Percentiles rank a stretch among this genome's conserved stretches.
Evolutionary conservation across 305 asterid genomes (phyloP).

Genomic region (Fraxinus velutina): DNA sequence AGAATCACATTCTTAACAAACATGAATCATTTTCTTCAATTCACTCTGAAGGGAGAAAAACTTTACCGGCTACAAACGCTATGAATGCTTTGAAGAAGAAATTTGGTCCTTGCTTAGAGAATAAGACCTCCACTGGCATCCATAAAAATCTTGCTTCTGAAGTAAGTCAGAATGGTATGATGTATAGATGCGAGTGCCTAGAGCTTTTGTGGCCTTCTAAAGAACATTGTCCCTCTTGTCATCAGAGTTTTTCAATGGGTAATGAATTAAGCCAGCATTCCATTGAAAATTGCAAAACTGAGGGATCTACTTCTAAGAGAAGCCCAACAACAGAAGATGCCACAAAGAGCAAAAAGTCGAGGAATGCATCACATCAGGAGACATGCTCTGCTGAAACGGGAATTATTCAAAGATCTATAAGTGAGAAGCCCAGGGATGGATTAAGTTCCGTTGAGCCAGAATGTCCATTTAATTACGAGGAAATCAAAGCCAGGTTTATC

Average conservation of each 20-base stretch:
- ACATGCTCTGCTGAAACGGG: conserved; percentile 29
- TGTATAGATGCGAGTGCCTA: conserved; percentile 75
- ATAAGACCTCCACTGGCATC: conserved; percentile 23
- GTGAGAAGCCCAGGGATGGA: conserved; percentile 42
- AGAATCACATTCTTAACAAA: conserved; percentile 35
- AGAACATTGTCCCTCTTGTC: conserved; percentile 72
- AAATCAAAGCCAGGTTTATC: conserved; percentile 62
- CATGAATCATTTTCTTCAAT: conserved; percentile 23
- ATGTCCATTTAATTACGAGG: conserved; percentile 66
- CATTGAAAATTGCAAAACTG: conserved; percentile 45
- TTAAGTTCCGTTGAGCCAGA: conserved; percentile 40
- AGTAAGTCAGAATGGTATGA: conserved; percentile 33
- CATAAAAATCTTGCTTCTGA: conserved; percentile 33
- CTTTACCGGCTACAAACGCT: conserved; percentile 53
- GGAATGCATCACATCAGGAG: conserved; percentile 35
- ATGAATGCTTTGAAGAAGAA: conserved; percentile 47
- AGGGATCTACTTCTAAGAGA: conserved; percentile 35
- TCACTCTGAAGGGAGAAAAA: conserved; percentile 24
- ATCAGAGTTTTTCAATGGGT: conserved; percentile 50
- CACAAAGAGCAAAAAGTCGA: conserved; percentile 45
- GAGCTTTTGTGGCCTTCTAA: conserved; percentile 73
- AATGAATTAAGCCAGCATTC: conserved; percentile 55
- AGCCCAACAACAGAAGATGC: conserved; percentile 41
- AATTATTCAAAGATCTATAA: conserved; percentile 33
- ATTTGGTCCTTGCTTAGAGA: conserved; percentile 45